These are phyloP conservation scores for Cryptomeria japonica DNA, from an alignment of 75 land plant species.

Conservation along the genomic window DNA sequence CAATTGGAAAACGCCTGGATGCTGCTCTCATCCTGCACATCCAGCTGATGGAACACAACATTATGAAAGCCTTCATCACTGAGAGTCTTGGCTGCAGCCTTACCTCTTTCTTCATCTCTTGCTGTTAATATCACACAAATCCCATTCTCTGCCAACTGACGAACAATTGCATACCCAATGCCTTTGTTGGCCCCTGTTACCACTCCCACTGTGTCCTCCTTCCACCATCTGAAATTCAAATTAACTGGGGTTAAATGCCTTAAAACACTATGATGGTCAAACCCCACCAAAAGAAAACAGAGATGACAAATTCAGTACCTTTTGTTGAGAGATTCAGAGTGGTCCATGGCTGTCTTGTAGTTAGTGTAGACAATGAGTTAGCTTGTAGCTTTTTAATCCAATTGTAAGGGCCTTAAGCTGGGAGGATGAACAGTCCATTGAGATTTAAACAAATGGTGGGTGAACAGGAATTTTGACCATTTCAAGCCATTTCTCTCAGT, in stretches of 20 bases:
- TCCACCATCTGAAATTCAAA: slow-evolving; percentile 30
- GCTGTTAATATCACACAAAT: slow-evolving; percentile 29
- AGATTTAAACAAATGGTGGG: too few species aligned
- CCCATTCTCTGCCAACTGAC: slow-evolving; percentile 24
- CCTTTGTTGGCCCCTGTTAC: slow-evolving; percentile 45
- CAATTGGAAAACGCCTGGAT: slow-evolving; percentile 23
- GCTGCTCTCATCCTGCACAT: slow-evolving; percentile 11
- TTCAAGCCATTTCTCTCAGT: too few species aligned
- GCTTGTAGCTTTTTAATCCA: too few species aligned
- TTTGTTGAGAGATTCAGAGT: too few species aligned
- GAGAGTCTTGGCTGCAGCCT: background rate
- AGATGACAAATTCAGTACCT: background rate
- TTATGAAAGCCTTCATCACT: slow-evolving; percentile 7
- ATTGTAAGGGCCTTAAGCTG: too few species aligned
- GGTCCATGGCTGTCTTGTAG: too few species aligned
- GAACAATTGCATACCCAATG: slow-evolving; percentile 27
- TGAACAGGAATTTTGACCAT: too few species aligned
- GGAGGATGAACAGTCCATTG: too few species aligned
- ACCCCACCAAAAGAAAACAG: too few species aligned
- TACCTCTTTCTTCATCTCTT: slow-evolving; percentile 13
- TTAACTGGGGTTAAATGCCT: background rate
- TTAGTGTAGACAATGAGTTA: too few species aligned
- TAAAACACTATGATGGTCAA: background rate
- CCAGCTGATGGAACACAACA: slow-evolving; percentile 25
- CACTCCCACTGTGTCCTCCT: slow-evolving; percentile 23